Evolutionary conservation across 768 basidiomycete genomes (phyloP).

Genomic region (Artomyces pyxidatus): DNA sequence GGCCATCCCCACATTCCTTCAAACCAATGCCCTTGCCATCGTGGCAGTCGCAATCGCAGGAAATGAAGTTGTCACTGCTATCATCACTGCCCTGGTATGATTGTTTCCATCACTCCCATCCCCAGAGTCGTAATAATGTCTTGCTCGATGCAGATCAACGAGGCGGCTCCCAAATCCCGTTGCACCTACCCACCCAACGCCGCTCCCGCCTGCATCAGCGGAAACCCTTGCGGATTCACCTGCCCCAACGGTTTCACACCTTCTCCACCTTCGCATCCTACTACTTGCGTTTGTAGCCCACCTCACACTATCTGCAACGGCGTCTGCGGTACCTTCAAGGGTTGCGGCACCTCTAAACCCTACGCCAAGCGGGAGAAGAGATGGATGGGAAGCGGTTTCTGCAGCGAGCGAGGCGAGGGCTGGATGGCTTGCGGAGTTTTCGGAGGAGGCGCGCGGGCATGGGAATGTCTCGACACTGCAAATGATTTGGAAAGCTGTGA

Average conservation of each 20-base stretch:
- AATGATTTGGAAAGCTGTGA: conserved; percentile 46
- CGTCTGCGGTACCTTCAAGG: conserved; percentile 25
- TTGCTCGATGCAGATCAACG: conserved; percentile 21
- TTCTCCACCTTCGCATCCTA: conserved; percentile 26
- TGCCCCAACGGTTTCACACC: conserved; percentile 37
- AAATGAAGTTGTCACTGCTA: conserved; percentile 19
- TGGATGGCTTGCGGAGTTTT: conserved; percentile 36
- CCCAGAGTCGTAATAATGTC: background rate
- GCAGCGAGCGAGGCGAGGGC: conserved; percentile 17
- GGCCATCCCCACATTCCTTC: conserved; percentile 27
- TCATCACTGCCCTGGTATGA: conserved; percentile 30
- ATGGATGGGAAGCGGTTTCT: conserved; percentile 25
- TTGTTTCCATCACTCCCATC: background rate
- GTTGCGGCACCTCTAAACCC: conserved; percentile 22
- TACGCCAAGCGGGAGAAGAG: conserved; percentile 21
- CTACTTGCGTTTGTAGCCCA: conserved; percentile 32
- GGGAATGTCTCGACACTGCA: conserved; percentile 42
- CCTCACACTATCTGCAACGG: conserved; percentile 42
- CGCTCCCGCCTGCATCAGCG: conserved; percentile 26
- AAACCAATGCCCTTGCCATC: conserved; percentile 24
- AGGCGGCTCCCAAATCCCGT: conserved; percentile 13
- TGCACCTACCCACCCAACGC: conserved; percentile 37
- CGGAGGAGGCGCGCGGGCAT: conserved; percentile 29
- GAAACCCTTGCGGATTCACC: conserved; percentile 35
- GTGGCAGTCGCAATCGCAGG: conserved; percentile 27